A percentile compares a stretch with the other conserved stretches of the same genome.
Conservation (phyloP, 495 filamentous ascomycete species). For the Hyphodiscus hymeniophilus region DNA sequence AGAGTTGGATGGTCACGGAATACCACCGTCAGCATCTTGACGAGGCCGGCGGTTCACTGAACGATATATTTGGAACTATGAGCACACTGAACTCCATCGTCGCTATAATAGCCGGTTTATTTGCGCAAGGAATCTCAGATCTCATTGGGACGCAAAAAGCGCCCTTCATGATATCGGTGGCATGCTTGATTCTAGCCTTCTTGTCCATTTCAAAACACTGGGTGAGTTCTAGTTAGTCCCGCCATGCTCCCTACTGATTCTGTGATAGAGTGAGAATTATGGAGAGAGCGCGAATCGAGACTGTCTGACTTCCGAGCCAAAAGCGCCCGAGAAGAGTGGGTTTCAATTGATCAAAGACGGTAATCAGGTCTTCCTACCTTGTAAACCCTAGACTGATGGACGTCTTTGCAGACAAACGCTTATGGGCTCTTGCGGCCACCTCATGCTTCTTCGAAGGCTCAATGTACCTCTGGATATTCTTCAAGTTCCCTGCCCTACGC, state of each 20-base stretch:
- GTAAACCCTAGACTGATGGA: too few species aligned
- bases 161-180: slow-evolving; percentile 38
- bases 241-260: too few species aligned
- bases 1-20: slow-evolving; percentile 53
- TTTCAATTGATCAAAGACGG: too few species aligned
- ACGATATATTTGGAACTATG: slow-evolving; percentile 39
- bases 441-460: slow-evolving; percentile 48
- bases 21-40: slow-evolving; percentile 28
- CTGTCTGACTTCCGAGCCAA: too few species aligned
- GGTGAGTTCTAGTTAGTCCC: too few species aligned
- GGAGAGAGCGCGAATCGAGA: too few species aligned
- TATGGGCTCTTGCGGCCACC: slow-evolving; percentile 36
- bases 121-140: slow-evolving; percentile 30
- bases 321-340: too few species aligned
- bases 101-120: slow-evolving; percentile 39
- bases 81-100: slow-evolving; percentile 42
- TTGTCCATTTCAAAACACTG: too few species aligned
- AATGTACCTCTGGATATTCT: slow-evolving; percentile 54
- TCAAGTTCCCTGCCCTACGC: slow-evolving; percentile 43
- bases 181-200: too few species aligned
- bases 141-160: slow-evolving; percentile 38
- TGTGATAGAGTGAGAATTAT: too few species aligned
- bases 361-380: too few species aligned
- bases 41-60: slow-evolving; percentile 28
- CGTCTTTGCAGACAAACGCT: slow-evolving; percentile 31